phyloP scores from a whole-genome alignment of 1,139 yeast genomes.

The Candida neerlandica region DNA sequence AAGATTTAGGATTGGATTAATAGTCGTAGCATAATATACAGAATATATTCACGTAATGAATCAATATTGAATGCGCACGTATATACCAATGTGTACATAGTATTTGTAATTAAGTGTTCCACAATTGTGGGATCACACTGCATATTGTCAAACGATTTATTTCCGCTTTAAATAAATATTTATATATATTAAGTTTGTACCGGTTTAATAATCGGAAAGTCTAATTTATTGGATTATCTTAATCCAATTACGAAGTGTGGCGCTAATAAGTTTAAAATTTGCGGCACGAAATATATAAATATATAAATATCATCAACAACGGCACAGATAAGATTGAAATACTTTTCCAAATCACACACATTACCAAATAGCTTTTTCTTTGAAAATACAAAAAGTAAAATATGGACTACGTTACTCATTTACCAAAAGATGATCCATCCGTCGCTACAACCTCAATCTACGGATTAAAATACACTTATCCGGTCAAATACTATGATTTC shows the following conservation, averaged over 20 bases:
- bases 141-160: too few relatives aligned
- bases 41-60: neutral
- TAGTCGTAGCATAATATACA: neutral
- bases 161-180: too few relatives aligned
- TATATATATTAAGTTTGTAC: too few relatives aligned
- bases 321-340: too few relatives aligned
- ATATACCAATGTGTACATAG: too few relatives aligned
- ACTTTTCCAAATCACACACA: neutral
- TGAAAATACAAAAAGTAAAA: too few relatives aligned
- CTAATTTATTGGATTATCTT: too few relatives aligned
- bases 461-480: constrained; percentile 26
- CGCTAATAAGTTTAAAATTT: neutral
- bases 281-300: neutral
- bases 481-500: constrained; percentile 38
- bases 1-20: constrained; percentile 28
- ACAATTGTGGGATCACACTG: too few relatives aligned
- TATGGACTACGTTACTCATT: constrained; percentile 36
- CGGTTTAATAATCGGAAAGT: too few relatives aligned
- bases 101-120: too few relatives aligned
- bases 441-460: constrained; percentile 25
- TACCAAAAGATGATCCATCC: constrained; percentile 22
- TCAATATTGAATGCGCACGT: neutral
- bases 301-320: neutral
- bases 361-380: neutral
- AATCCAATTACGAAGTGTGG: neutral